Evolutionary conservation across 2,329 filamentous ascomycete species (phyloP).

Genomic region (Neopestalotiopsis sp.): DNA sequence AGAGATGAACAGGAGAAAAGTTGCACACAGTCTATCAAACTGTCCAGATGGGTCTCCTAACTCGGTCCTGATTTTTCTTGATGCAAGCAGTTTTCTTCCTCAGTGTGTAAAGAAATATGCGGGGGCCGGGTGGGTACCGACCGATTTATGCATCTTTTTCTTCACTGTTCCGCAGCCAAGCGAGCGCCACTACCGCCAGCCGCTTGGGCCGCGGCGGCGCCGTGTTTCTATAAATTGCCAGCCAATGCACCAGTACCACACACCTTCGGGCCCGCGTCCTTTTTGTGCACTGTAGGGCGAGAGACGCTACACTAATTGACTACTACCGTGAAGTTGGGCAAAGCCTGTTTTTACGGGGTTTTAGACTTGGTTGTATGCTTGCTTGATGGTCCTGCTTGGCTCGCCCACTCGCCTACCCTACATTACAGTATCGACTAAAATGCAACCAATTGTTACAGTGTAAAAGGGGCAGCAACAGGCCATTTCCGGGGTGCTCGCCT

Average conservation of each 20-base stretch:
- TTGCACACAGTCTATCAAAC: not conserved
- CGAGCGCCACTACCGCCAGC: not conserved
- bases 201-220: not conserved
- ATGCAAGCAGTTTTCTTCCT: no score
- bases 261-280: not conserved
- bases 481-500: not conserved
- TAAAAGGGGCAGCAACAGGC: not conserved
- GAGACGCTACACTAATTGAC: not conserved
- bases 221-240: constrained; percentile 3
- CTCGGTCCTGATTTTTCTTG: not conserved
- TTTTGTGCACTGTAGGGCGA: constrained; percentile 1
- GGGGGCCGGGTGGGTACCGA: not conserved
- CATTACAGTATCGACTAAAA: not conserved
- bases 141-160: not conserved
- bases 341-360: not conserved
- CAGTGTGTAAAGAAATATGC: not conserved
- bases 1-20: not conserved
- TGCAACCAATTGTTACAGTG: not conserved
- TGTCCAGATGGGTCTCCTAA: not conserved
- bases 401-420: not conserved
- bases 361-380: not conserved
- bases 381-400: not conserved
- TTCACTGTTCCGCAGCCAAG: not conserved
- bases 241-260: not conserved
- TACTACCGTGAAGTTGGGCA: not conserved